Conservation (phyloP, 345 rosid genomes). For the Pistacia integerrima region DNA sequence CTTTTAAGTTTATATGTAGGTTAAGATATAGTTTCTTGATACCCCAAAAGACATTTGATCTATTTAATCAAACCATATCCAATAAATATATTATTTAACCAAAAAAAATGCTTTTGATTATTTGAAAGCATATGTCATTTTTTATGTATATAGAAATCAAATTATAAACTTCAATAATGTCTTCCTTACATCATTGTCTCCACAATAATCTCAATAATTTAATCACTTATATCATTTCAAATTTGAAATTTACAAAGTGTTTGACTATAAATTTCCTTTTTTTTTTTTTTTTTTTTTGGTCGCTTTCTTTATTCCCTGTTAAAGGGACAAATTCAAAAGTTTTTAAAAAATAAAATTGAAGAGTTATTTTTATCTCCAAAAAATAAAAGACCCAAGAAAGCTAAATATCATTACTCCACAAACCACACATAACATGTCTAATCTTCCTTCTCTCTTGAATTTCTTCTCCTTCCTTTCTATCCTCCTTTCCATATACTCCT, state of each 20-base stretch:
- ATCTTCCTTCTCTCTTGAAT: conserved; percentile 44
- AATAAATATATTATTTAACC: no score
- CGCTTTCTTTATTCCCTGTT: background rate
- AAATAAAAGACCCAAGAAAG: conserved; percentile 29
- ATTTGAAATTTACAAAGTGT: background rate
- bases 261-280: background rate
- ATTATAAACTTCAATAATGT: no score
- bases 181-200: background rate
- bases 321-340: background rate
- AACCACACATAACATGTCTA: conserved; percentile 54
- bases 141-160: no score
- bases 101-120: no score
- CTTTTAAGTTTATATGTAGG: no score
- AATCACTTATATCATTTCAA: background rate
- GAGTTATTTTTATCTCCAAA: conserved; percentile 24
- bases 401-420: conserved; percentile 46
- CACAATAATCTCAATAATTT: no score
- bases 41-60: no score
- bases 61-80: no score
- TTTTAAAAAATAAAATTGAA: no score
- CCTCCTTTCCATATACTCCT: conserved; percentile 50
- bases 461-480: conserved; percentile 50
- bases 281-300: background rate
- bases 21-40: no score
- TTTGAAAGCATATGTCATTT: no score